Evolutionary conservation across 1,139 yeast species (phyloP), one percentile per base, ranked within the genome.

Genomic region (Yamadazyma buinensis): DNA sequence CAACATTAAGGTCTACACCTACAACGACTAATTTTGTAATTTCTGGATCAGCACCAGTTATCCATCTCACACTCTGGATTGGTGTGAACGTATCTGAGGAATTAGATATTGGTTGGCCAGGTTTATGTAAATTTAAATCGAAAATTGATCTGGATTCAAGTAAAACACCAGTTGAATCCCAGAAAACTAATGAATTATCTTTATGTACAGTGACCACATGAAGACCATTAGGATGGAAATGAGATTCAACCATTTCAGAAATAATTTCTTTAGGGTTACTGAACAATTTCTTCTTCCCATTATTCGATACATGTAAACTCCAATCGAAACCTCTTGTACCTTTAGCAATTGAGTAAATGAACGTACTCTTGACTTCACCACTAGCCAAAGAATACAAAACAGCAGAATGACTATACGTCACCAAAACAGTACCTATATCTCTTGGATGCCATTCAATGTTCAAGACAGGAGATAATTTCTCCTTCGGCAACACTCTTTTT

Each of bases 201-300:
- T 64, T 77, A 53, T 90, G 95, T 2, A 79, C 74, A 0, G 95
- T 82, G 12, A 85, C 71, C 5, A 87, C 64, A 54, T 90, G 95
- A 30, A 87, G 71, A 0, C 97, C 97, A 54, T 88, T 87, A 2
- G 99, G 98, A 54, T 90, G 97, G 76, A 86, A 92, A 27, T 78
- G 67, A 0, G 96, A 81, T 35, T 77, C 78, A 2, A 66, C 48
- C 2, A 85, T 53, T 28, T 67, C 75, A 1, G 92, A 82, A 21
- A 56, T 42, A 2, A 68, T 55, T n/a, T 57, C 64, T 37, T 65
- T 67, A 4, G 62, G 54, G n/a, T 59, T 53, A 8, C 71, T 67
- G 44, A 69, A 69, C 26, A 68, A 36, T 44, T 65, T 67, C 49
- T 59, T 64, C 42, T 69, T 69, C 5, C 75, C 69, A 2, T 73